A percentile compares a stretch with the other conserved stretches of the same genome.
phyloP scores from a whole-genome alignment of 768 basidiomycete genomes.

The Crucibulum laeve region DNA sequence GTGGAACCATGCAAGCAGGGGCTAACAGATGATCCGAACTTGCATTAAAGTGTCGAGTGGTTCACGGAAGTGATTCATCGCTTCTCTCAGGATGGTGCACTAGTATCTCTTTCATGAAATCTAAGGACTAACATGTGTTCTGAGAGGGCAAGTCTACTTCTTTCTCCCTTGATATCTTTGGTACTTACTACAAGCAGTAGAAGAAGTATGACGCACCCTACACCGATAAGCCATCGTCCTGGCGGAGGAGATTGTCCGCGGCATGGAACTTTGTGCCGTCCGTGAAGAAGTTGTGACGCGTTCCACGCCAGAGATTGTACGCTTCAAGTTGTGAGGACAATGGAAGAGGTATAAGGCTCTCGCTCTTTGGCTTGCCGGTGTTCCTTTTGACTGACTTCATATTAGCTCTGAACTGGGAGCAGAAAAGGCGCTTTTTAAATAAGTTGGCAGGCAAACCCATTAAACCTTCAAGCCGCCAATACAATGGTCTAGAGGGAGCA shows the following conservation, averaged over 20 bases:
- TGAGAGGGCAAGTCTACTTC: constrained; percentile 52
- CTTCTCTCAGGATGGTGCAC: constrained; percentile 65
- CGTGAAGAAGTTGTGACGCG: constrained; percentile 70
- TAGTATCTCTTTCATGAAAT: constrained; percentile 52
- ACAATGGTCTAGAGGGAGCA: constrained; percentile 32
- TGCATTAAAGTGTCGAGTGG: constrained; percentile 73
- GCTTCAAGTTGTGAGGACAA: constrained; percentile 77
- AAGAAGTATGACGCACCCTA: constrained; percentile 62
- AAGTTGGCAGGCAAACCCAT: constrained; percentile 30
- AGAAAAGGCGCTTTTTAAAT: constrained; percentile 52
- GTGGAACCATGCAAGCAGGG: constrained; percentile 64
- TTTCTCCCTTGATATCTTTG: constrained; percentile 4
- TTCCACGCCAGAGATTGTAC: constrained; percentile 71
- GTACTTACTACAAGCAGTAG: too few relatives aligned
- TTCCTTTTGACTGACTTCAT: background rate
- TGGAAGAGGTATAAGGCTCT: constrained; percentile 69
- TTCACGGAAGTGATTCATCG: constrained; percentile 71
- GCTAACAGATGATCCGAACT: constrained; percentile 47
- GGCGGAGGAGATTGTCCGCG: constrained; percentile 69
- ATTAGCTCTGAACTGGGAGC: constrained; percentile 63
- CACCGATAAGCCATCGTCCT: constrained; percentile 67
- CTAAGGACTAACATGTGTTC: constrained; percentile 52
- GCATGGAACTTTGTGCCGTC: constrained; percentile 76
- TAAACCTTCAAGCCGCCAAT: constrained; percentile 31
- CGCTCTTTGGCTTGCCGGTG: background rate